Base-by-base conservation (phyloP, 1,284 basidiomycete genomes). In the Ganoderma multipileum region DNA sequence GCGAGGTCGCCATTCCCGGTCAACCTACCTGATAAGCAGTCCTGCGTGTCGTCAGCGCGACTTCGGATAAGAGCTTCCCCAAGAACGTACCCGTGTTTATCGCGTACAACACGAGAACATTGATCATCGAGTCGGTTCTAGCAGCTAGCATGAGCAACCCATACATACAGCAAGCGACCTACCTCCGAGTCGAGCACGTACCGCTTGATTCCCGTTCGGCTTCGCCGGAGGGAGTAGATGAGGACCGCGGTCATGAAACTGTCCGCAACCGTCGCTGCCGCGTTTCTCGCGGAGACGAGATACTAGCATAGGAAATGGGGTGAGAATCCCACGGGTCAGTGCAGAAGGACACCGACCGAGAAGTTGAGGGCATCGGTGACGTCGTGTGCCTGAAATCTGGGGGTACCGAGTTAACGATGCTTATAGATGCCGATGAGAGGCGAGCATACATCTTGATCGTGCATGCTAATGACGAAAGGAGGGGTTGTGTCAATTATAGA, bases 51-150 rank as follows among this genome's bases (percentile, higher is more conserved):
- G 23, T 50, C n/a, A 50, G 23, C 47, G 18, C 12, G 11, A 26
- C 11, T 11, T 4, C 52, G 52, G 28, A 30, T 16, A 5, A 16
- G 5, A 16, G 2, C 2, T 54, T 30, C 12, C 52, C 28, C 14
- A 7, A 30, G 1, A 16, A 20, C 16, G 28, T 30, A 57, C 69
- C 69, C 2, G 69, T 71, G 42, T 66, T 71, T 3, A 68, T 47
- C 0, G 69, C 26, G 38, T 68, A 71, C n/a, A 68, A 33, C 33
- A 68, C 63, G 23, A 71, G 26, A 33, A 61, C 30, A 42, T 68
- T 58, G 28, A 71, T 63, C 50, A 64, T 66, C 7, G 64, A 66
- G 64, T 71, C 69, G 2, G 64, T 71, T 9, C 47, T 52, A 12
- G 12, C 23, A 7, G 20, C 20, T n/a, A 3, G 44, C 23, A 52